Percentiles rank a stretch among this genome's conserved stretches.
Evolutionary conservation across 495 filamentous ascomycete genomes (phyloP).

Genomic region (Chaetomidium leptoderma): DNA sequence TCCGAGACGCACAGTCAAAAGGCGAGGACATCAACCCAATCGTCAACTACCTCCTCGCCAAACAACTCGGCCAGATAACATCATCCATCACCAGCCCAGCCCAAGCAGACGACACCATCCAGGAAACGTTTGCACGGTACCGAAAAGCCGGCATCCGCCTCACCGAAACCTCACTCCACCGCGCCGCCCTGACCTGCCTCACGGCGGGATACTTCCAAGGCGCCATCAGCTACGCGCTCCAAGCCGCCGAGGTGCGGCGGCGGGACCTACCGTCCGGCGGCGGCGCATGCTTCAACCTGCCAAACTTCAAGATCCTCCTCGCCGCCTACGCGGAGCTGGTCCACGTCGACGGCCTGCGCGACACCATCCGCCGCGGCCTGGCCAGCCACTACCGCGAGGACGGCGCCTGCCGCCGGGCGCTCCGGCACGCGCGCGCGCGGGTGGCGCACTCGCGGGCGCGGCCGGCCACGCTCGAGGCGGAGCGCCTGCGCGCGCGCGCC

Average conservation of each 20-base stretch:
- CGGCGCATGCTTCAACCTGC: conserved; percentile 34
- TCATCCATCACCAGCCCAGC: neutral
- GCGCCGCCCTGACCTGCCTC: conserved; percentile 35
- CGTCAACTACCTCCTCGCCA: conserved; percentile 31
- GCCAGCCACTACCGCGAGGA: conserved; percentile 32
- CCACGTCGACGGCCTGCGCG: conserved; percentile 33
- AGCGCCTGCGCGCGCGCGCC: conserved; percentile 1
- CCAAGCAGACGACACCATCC: neutral
- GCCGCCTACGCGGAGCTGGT: conserved; percentile 34
- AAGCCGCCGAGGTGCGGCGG: conserved; percentile 33
- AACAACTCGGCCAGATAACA: conserved; percentile 22
- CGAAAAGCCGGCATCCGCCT: conserved; percentile 24
- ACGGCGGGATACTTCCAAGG: conserved; percentile 26
- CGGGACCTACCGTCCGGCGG: too few relatives aligned
- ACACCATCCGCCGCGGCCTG: conserved; percentile 29
- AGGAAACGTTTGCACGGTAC: conserved; percentile 18
- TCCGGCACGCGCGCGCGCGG: conserved; percentile 32
- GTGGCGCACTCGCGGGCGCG: conserved; percentile 11
- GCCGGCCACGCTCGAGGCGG: neutral
- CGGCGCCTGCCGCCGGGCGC: conserved; percentile 21
- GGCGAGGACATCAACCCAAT: conserved; percentile 35
- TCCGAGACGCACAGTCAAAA: conserved; percentile 30
- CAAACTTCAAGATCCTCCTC: conserved; percentile 40
- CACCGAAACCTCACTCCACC: conserved; percentile 31
- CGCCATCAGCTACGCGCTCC: conserved; percentile 34